phyloP scores from a whole-genome alignment of 2,329 filamentous ascomycete species.

The Apiospora sp. region DNA sequence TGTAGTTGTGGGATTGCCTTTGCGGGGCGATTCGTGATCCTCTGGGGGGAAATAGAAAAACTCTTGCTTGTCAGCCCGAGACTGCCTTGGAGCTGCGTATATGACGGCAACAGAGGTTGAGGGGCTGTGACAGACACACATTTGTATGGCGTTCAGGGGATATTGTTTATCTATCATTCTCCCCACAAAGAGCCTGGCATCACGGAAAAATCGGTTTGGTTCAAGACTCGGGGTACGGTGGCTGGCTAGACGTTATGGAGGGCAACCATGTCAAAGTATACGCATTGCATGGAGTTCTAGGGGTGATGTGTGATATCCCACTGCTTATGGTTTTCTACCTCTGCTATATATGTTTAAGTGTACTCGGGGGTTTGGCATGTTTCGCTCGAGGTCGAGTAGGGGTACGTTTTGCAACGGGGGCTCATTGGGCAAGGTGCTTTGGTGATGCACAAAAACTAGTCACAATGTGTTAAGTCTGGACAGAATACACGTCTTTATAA shows the following conservation, averaged over 20 bases:
- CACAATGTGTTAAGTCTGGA: background rate
- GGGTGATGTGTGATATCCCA: slow-evolving; percentile 18
- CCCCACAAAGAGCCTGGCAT: background rate
- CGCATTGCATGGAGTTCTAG: slow-evolving; percentile 38
- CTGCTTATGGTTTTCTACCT: slow-evolving; percentile 5
- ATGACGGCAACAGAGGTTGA: background rate
- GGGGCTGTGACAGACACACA: background rate
- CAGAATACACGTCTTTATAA: background rate
- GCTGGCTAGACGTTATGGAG: slow-evolving; percentile 3
- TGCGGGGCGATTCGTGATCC: background rate
- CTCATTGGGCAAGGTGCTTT: background rate
- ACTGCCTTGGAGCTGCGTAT: background rate
- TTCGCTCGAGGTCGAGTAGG: background rate
- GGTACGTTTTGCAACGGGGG: background rate
- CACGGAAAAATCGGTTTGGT: background rate
- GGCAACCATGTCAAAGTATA: slow-evolving; percentile 35
- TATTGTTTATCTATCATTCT: background rate
- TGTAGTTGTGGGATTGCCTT: background rate
- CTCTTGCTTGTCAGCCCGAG: background rate
- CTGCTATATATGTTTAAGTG: background rate
- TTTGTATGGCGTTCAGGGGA: slow-evolving; percentile 1
- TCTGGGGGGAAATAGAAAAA: background rate
- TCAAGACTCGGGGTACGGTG: background rate
- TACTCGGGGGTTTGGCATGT: background rate
- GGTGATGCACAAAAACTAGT: background rate